These are phyloP conservation scores for Hydnomerulius pinastri DNA, from an alignment of 768 basidiomycete genomes.

Conservation along the genomic window DNA sequence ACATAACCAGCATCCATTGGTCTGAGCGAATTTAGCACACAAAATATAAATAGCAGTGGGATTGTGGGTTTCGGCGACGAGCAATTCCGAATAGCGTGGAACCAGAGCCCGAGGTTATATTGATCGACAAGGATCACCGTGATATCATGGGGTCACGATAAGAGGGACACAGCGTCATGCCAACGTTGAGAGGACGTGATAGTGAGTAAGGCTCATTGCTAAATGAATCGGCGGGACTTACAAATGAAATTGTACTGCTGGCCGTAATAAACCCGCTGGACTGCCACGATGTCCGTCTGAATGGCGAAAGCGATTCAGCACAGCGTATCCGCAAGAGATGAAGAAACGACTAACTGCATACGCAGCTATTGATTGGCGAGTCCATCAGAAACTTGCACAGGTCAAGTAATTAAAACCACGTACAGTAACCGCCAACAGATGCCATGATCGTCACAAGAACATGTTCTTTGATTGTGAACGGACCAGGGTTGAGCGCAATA, in stretches of 20 bases:
- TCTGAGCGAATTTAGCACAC: constrained; percentile 29
- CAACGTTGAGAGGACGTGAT: neutral
- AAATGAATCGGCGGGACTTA: constrained; percentile 24
- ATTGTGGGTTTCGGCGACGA: no score
- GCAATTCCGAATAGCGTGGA: neutral
- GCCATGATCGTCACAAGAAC: constrained; percentile 73
- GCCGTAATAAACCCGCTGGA: constrained; percentile 70
- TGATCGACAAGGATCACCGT: constrained; percentile 2
- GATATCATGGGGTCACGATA: neutral
- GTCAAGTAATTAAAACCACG: constrained; percentile 1
- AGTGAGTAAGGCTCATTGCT: constrained; percentile 1
- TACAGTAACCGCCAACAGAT: constrained; percentile 39
- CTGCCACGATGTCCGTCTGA: constrained; percentile 69
- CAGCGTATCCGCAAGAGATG: neutral
- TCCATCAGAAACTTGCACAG: constrained; percentile 1
- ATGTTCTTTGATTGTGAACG: constrained; percentile 74
- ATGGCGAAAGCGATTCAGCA: neutral
- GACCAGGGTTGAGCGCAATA: constrained; percentile 69
- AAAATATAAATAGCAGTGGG: neutral
- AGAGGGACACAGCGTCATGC: neutral
- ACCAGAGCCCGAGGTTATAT: neutral
- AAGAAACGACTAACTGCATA: constrained; percentile 40
- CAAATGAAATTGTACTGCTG: constrained; percentile 55
- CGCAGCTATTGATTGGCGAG: constrained; percentile 33
- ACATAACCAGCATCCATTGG: constrained; percentile 66